Evolutionary conservation across 2,329 filamentous ascomycete genomes (phyloP).

Genomic region (Nannizzia gypsea): DNA sequence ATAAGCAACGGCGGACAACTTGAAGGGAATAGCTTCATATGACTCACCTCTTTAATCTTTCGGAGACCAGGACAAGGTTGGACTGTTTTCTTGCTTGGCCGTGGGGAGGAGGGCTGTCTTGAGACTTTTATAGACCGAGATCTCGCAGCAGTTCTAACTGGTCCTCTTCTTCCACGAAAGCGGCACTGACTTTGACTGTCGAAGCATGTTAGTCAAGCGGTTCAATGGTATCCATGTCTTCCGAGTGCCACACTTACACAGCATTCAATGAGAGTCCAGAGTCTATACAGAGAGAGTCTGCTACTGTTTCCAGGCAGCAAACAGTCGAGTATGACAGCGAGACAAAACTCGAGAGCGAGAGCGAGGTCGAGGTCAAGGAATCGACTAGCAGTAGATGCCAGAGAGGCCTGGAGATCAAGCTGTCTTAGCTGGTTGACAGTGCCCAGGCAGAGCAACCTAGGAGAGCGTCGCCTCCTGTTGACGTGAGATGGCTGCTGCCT

Average conservation of each 20-base stretch:
- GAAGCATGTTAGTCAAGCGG: background rate
- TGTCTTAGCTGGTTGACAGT: background rate
- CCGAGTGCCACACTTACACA: background rate
- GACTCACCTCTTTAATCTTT: background rate
- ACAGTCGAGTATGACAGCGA: background rate
- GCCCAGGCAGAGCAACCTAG: background rate
- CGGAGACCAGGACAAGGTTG: background rate
- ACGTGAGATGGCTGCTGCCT: background rate
- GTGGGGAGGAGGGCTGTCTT: background rate
- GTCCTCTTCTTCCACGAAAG: background rate
- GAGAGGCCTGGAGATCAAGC: background rate
- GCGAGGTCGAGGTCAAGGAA: too few species aligned
- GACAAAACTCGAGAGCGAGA: background rate
- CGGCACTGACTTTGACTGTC: background rate
- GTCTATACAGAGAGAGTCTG: background rate
- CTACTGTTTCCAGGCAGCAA: background rate
- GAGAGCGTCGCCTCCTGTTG: background rate
- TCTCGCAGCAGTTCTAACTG: background rate
- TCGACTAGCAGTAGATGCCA: too few species aligned
- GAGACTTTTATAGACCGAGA: background rate
- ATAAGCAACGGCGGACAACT: constrained; percentile 3
- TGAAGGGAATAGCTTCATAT: background rate
- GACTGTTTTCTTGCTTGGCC: background rate
- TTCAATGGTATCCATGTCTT: background rate
- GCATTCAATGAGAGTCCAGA: background rate